Evolutionary conservation across 1,284 basidiomycete species (phyloP).

Genomic region (Irpex lacteus): DNA sequence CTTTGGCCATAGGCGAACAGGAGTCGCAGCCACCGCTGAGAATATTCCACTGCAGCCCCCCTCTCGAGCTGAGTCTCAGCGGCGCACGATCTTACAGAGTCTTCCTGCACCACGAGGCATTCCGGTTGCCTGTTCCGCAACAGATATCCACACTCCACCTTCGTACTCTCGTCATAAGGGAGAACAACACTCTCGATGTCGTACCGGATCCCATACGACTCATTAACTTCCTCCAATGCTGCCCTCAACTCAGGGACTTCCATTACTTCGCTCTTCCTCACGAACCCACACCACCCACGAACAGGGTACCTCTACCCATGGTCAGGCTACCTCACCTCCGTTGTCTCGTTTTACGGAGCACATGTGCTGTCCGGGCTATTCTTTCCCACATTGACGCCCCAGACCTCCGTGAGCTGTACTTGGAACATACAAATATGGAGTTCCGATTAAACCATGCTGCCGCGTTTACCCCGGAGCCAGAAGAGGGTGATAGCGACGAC

Average conservation of each 20-base stretch:
- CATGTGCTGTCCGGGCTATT: constrained; percentile 60
- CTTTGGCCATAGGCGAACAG: neutral
- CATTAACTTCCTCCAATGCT: constrained; percentile 55
- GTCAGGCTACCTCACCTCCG: constrained; percentile 53
- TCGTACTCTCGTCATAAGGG: constrained; percentile 52
- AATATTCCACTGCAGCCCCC: constrained; percentile 6
- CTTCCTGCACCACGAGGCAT: constrained; percentile 26
- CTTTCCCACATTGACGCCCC: constrained; percentile 61
- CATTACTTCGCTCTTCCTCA: constrained; percentile 53
- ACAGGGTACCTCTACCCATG: constrained; percentile 32
- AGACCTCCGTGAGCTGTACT: constrained; percentile 52
- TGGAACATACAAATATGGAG: constrained; percentile 65
- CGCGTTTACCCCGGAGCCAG: constrained; percentile 24
- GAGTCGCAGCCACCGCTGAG: neutral
- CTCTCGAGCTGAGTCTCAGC: neutral
- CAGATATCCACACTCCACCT: constrained; percentile 49
- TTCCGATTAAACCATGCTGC: constrained; percentile 36
- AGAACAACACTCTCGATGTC: constrained; percentile 36
- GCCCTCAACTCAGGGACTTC: constrained; percentile 57
- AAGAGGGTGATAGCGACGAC: constrained; percentile 68
- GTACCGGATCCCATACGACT: constrained; percentile 43
- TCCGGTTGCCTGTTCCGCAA: constrained; percentile 41
- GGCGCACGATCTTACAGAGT: constrained; percentile 12
- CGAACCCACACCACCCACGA: constrained; percentile 38
- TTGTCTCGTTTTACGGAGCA: constrained; percentile 50